phyloP scores from a whole-genome alignment of 345 rosid genomes.

The Gynandropsis gynandra region DNA sequence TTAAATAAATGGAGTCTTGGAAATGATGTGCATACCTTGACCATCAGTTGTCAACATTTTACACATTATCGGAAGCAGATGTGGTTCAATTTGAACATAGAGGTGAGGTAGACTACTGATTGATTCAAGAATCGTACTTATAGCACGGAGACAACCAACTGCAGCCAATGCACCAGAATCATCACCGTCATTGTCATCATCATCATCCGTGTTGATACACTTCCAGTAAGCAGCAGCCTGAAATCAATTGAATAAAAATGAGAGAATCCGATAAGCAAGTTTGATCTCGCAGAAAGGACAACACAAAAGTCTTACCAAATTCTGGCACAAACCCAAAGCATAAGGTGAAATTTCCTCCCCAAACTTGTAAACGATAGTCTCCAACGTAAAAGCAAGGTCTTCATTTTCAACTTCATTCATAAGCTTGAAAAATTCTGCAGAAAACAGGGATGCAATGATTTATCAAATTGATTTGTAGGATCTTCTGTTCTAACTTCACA shows the following conservation, averaged over 20 bases:
- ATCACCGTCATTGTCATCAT: constrained; percentile 80
- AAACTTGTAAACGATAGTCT: constrained; percentile 86
- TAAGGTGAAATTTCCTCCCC: constrained; percentile 96
- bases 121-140: constrained; percentile 92
- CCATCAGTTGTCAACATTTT: constrained; percentile 97
- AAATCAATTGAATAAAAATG: constrained; percentile 22
- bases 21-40: constrained; percentile 50
- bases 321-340: constrained; percentile 93
- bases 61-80: constrained; percentile 82
- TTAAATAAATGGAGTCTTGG: not conserved
- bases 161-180: constrained; percentile 97
- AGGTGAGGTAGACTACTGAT: constrained; percentile 87
- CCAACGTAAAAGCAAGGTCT: constrained; percentile 88
- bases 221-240: constrained; percentile 96
- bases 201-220: constrained; percentile 81
- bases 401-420: constrained; percentile 99
- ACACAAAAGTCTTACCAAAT: constrained; percentile 62
- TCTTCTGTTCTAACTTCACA: not conserved
- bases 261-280: constrained; percentile 6
- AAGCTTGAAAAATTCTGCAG: constrained; percentile 87
- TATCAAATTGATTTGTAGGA: constrained; percentile 8
- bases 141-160: constrained; percentile 94
- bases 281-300: not conserved
- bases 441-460: constrained; percentile 10
- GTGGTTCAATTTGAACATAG: constrained; percentile 78